These are phyloP conservation scores for Niveomyces coronatus DNA, from an alignment of 2,329 filamentous ascomycete genomes.

Conservation along the genomic window DNA sequence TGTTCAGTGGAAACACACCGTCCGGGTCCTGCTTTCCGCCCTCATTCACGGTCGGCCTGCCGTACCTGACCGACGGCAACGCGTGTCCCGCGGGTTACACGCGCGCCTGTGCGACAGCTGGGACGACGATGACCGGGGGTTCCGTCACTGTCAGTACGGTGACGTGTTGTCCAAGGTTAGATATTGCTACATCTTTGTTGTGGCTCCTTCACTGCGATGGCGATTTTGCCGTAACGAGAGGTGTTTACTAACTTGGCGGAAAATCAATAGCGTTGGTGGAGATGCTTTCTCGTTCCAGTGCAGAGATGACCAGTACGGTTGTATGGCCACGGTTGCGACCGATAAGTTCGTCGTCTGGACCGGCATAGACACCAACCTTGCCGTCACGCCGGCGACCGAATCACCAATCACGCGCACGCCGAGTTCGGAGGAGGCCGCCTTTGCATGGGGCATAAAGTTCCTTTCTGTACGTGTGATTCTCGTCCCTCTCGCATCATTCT, in stretches of 20 bases:
- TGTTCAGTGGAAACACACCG: conserved; percentile 8
- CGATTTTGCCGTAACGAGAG: too few relatives aligned
- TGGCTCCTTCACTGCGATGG: too few relatives aligned
- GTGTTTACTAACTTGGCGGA: too few relatives aligned
- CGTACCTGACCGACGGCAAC: conserved; percentile 8
- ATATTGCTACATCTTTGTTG: too few relatives aligned
- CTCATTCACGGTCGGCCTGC: conserved; percentile 6
- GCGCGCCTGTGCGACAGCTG: conserved; percentile 10
- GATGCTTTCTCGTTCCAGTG: conserved; percentile 10
- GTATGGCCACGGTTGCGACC: conserved; percentile 1
- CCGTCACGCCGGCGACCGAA: conserved; percentile 4
- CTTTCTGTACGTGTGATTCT: conserved; percentile 3
- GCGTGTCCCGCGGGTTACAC: conserved; percentile 10
- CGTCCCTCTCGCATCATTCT: neutral
- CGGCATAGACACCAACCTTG: conserved; percentile 7
- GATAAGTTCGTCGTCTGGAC: conserved; percentile 7
- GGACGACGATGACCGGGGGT: neutral
- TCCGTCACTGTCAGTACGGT: conserved; percentile 5
- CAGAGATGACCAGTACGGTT: conserved; percentile 10
- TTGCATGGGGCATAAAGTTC: conserved; percentile 10
- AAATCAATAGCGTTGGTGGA: conserved; percentile 4
- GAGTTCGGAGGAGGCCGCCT: conserved; percentile 1
- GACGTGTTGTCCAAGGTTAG: conserved; percentile 12
- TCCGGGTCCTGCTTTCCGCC: conserved; percentile 10
- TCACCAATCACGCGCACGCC: conserved; percentile 4